A percentile compares a stretch with the other conserved stretches of the same genome.
Conservation (phyloP, 2,329 filamentous ascomycete species). For the Myriosclerotinia curreyana region DNA sequence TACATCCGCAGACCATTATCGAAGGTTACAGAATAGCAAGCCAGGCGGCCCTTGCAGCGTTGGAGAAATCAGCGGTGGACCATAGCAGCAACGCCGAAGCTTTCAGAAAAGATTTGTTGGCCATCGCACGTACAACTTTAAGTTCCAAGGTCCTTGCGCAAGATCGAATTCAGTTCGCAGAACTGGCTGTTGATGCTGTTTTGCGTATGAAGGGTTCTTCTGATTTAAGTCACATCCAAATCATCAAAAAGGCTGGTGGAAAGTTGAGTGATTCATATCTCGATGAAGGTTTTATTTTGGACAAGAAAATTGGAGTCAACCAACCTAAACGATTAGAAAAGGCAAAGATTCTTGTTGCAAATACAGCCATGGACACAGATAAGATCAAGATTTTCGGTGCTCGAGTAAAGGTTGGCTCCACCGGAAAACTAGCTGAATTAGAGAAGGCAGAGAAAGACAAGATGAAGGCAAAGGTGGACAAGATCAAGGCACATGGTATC, state of each 20-base stretch:
- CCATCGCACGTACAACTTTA: conserved; percentile 91
- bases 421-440: conserved; percentile 94
- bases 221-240: conserved; percentile 95
- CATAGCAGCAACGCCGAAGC: conserved; percentile 79
- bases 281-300: conserved; percentile 95
- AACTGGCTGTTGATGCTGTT: conserved; percentile 87
- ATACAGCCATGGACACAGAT: conserved; percentile 99
- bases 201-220: conserved; percentile 84
- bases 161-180: conserved; percentile 87
- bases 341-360: conserved; percentile 95
- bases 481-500: conserved; percentile 97
- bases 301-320: conserved; percentile 99
- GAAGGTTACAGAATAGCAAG: conserved; percentile 98
- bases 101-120: conserved; percentile 84
- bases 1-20: conserved; percentile 98
- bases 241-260: conserved; percentile 98
- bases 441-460: conserved; percentile 98
- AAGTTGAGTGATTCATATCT: conserved; percentile 98
- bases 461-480: conserved; percentile 99
- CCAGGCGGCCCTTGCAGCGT: conserved; percentile 76
- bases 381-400: conserved; percentile 99
- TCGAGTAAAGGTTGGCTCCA: conserved; percentile 92
- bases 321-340: conserved; percentile 97
- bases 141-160: conserved; percentile 97
- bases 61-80: conserved; percentile 83